Conservation (phyloP, 1,139 yeast species). For the Meyerozyma athensensis region DNA sequence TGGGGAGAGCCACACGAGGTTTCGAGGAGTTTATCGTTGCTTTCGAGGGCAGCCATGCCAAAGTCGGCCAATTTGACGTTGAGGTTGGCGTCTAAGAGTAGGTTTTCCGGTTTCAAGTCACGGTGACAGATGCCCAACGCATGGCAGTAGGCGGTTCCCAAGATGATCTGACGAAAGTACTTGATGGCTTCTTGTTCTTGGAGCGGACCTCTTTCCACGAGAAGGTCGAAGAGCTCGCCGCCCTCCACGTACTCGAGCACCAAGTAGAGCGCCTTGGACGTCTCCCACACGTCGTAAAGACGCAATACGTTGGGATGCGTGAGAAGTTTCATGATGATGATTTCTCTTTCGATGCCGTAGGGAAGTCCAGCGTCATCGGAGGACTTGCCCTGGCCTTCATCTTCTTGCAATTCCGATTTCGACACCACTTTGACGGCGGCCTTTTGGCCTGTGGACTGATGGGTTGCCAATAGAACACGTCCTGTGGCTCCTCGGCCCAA, state of each 20-base stretch:
- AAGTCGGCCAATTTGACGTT: slow-evolving; percentile 79
- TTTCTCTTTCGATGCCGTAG: slow-evolving; percentile 79
- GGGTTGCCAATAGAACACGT: slow-evolving; percentile 69
- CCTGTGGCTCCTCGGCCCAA: slow-evolving; percentile 83
- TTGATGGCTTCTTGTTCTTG: slow-evolving; percentile 70
- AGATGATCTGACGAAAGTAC: slow-evolving; percentile 68
- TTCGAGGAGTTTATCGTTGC: slow-evolving; percentile 64
- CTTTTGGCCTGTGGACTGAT: slow-evolving; percentile 61
- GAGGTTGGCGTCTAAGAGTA: slow-evolving; percentile 58
- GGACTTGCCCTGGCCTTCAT: slow-evolving; percentile 29
- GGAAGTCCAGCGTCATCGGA: slow-evolving; percentile 53
- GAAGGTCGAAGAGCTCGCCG: slow-evolving; percentile 71
- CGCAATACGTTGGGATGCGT: slow-evolving; percentile 75
- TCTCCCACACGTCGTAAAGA: slow-evolving; percentile 81
- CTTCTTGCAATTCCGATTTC: slow-evolving; percentile 49
- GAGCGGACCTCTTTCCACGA: slow-evolving; percentile 78
- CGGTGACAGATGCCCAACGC: slow-evolving; percentile 78
- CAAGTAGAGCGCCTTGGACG: slow-evolving; percentile 66
- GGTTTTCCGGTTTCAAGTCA: slow-evolving; percentile 76
- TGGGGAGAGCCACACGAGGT: slow-evolving; percentile 87
- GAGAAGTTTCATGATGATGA: slow-evolving; percentile 73
- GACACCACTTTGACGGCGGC: slow-evolving; percentile 83
- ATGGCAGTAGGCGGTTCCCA: slow-evolving; percentile 81
- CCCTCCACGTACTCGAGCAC: slow-evolving; percentile 81
- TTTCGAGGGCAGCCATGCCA: slow-evolving; percentile 84